Evolutionary conservation across 768 basidiomycete genomes (phyloP).

Genomic region (Xerocomellus chrysenteron): DNA sequence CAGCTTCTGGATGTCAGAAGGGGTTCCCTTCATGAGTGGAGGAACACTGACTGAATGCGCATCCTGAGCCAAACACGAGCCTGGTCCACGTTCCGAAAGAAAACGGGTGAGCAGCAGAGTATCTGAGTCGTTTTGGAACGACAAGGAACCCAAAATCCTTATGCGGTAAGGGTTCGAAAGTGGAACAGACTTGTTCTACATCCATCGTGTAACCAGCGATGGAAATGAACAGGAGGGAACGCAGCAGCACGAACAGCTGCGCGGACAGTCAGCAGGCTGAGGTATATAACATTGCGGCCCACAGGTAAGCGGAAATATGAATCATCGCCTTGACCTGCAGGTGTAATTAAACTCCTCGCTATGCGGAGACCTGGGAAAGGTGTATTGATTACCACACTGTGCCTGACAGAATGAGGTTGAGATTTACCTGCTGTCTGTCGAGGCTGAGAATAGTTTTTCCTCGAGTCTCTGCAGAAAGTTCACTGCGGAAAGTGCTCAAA

Average conservation of each 20-base stretch:
- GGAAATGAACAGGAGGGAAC: neutral
- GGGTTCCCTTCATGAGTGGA: neutral
- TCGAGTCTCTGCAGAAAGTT: neutral
- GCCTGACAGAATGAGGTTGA: neutral
- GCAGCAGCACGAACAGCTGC: neutral
- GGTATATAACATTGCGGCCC: conserved; percentile 11
- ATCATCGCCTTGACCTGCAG: conserved; percentile 17
- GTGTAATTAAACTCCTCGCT: neutral
- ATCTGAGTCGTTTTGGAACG: conserved; percentile 16
- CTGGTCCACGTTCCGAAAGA: conserved; percentile 14
- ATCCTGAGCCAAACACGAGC: conserved; percentile 16
- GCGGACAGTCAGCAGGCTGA: neutral
- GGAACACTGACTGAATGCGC: conserved; percentile 19
- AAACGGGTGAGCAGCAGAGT: conserved; percentile 5
- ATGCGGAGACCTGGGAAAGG: neutral
- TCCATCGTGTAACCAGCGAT: conserved; percentile 16
- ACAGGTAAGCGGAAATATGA: conserved; percentile 3
- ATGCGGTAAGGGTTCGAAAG: neutral
- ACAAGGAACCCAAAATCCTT: conserved; percentile 15
- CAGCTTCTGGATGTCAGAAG: conserved; percentile 26
- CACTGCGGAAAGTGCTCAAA: neutral
- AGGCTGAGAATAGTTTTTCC: neutral
- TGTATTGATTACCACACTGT: neutral
- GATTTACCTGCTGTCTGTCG: neutral
- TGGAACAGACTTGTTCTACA: conserved; percentile 8